phyloP scores from a whole-genome alignment of 2,329 filamentous ascomycete genomes.

The Ophiocordyceps unilateralis region DNA sequence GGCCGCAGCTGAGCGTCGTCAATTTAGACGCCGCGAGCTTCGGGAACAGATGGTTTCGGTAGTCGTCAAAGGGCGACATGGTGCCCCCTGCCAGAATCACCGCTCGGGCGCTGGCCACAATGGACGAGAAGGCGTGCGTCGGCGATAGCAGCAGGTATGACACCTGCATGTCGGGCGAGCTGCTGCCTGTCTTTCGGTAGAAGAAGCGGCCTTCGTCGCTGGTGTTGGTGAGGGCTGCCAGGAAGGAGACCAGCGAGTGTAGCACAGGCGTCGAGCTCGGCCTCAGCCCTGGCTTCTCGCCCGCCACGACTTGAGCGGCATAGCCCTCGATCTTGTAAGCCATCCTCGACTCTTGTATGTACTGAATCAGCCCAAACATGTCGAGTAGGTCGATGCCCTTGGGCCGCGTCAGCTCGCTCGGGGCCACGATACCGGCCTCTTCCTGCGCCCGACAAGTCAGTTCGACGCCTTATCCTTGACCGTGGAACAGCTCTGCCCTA shows the following conservation, averaged over 20 bases:
- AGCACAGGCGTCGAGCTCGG: conserved; percentile 27
- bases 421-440: conserved; percentile 49
- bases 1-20: conserved; percentile 75
- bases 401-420: conserved; percentile 55
- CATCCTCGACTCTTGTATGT: conserved; percentile 81
- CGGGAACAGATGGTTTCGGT: conserved; percentile 70
- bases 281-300: conserved; percentile 11
- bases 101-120: conserved; percentile 68
- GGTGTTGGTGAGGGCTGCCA: conserved; percentile 73
- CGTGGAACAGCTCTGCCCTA: neutral
- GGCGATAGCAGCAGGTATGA: conserved; percentile 85
- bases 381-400: conserved; percentile 95
- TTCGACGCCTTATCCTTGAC: no score
- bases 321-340: conserved; percentile 93
- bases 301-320: conserved; percentile 41
- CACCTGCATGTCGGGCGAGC: conserved; percentile 40
- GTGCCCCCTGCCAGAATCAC: conserved; percentile 88
- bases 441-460: conserved; percentile 6
- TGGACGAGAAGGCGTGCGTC: conserved; percentile 75
- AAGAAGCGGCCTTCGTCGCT: conserved; percentile 54
- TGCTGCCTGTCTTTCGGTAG: conserved; percentile 37
- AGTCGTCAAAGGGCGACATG: conserved; percentile 94
- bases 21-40: conserved; percentile 47
- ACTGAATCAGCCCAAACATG: conserved; percentile 70
- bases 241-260: conserved; percentile 41